These are phyloP conservation scores for Clarireedia homoeocarpa DNA, from an alignment of 2,329 filamentous ascomycete species.

Conservation along the genomic window DNA sequence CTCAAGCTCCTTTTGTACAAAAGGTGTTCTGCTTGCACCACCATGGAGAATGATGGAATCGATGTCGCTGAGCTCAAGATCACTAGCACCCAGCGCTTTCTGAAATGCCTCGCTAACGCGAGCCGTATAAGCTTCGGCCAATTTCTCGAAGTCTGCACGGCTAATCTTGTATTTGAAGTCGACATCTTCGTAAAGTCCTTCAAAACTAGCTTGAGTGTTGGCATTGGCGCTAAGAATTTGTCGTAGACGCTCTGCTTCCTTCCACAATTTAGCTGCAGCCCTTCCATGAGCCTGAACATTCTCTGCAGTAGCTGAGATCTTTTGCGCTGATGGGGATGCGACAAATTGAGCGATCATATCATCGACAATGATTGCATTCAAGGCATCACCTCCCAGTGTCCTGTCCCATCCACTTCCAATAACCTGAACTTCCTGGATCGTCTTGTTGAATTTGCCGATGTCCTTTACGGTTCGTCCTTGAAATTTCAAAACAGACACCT, in stretches of 20 bases:
- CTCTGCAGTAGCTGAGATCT: constrained; percentile 51
- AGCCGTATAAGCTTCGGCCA: constrained; percentile 59
- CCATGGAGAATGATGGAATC: constrained; percentile 92
- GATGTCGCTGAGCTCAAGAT: constrained; percentile 65
- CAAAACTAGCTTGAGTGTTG: constrained; percentile 72
- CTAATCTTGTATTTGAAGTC: constrained; percentile 89
- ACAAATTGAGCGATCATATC: constrained; percentile 80
- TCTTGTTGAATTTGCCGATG: constrained; percentile 89
- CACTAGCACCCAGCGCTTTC: constrained; percentile 65
- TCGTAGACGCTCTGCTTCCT: constrained; percentile 79
- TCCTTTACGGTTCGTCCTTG: constrained; percentile 88
- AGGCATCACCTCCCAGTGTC: constrained; percentile 78
- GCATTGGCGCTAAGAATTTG: constrained; percentile 91
- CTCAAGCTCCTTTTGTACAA: constrained; percentile 86
- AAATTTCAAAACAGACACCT: constrained; percentile 82
- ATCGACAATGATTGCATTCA: constrained; percentile 82
- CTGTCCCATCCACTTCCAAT: constrained; percentile 83
- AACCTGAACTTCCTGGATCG: constrained; percentile 88
- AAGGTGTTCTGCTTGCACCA: constrained; percentile 82
- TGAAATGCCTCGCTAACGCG: constrained; percentile 64
- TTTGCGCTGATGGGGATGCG: constrained; percentile 59
- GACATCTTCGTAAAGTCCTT: constrained; percentile 83
- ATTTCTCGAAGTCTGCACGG: constrained; percentile 71
- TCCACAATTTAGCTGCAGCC: constrained; percentile 81
- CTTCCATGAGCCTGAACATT: constrained; percentile 70